Evolutionary conservation across 148 eudicot species (phyloP), one percentile per base, ranked within the genome.

Genomic region (Silene conica): DNA sequence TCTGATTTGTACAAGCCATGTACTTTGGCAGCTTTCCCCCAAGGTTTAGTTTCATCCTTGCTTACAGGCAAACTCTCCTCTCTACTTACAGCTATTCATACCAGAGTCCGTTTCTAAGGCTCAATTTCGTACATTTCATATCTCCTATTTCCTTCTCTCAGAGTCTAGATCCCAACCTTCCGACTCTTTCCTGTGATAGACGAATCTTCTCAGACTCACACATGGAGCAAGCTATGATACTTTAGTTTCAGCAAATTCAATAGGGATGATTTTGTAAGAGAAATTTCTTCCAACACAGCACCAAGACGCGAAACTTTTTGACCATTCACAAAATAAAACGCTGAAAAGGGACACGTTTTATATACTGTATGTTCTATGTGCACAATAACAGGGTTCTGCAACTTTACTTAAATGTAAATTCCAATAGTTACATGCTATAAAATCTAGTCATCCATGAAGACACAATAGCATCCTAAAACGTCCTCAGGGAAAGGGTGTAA

Each of bases 351-450:
- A 38, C 8, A 58, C 23, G 60, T n/a, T 57, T 57, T 19, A 57
- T 31, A 31, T 18, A 18, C 8, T n/a, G n/a, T n/a, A 57, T 7
- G 52, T 48, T 48, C 12, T 9, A 48, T 48, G 60, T 57, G 7
- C 19, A 57, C 60, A 19, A 57, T n/a, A 57, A 57, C 60, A 57
- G 60, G 60, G n/a, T 57, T 57, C 60, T 57, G 60, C 60, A 57
- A 58, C 22, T 58, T 58, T 2, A 58, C 62, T 58, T 19, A 6
- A 19, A 58, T 8, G 25, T 20, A 58, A n/a, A 6, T 21, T 58
- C 62, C 23, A 19, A 58, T 58, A n/a, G 22, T 1, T 58, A 21
- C 62, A 20, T 20, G 62, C 62, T 58, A 58, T 6, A 58, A 21
- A 3, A 21, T 58, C 22, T 20, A 58, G 23, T n/a, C 9, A 58